These are phyloP conservation scores for Diacronema lutheri DNA, from an alignment of 78 protist species.

Conservation along the genomic window DNA sequence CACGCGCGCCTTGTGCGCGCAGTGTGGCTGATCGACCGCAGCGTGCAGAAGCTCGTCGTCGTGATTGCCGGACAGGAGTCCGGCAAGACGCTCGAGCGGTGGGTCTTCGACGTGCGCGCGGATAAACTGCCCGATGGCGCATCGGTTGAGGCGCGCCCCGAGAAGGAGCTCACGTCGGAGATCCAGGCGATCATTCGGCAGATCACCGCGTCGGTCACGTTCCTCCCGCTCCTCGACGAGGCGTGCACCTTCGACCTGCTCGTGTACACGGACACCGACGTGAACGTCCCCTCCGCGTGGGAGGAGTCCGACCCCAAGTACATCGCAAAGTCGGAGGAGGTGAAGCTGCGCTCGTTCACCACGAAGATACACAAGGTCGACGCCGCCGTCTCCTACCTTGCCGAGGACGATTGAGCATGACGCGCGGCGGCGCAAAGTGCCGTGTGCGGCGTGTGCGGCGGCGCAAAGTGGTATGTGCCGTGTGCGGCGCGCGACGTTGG, in stretches of 20 bases:
- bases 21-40: conserved; percentile 85
- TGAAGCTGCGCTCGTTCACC: conserved; percentile 89
- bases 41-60: conserved; percentile 90
- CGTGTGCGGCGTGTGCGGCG: too few species aligned
- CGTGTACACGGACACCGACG: conserved; percentile 83
- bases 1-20: neutral
- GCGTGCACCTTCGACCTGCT: conserved; percentile 93
- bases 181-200: conserved; percentile 96
- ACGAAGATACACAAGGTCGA: conserved; percentile 77
- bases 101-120: conserved; percentile 93
- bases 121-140: conserved; percentile 31
- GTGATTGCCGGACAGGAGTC: conserved; percentile 79
- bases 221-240: conserved; percentile 88
- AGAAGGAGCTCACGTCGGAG: conserved; percentile 80
- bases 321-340: conserved; percentile 79
- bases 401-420: conserved; percentile 20
- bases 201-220: conserved; percentile 92
- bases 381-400: conserved; percentile 46
- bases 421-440: too few species aligned
- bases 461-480: too few species aligned
- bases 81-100: conserved; percentile 86
- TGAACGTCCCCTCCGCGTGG: conserved; percentile 75
- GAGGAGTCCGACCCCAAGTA: conserved; percentile 91
- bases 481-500: too few species aligned
- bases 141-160: conserved; percentile 39